A percentile compares a stretch with the other conserved stretches of the same genome.
Evolutionary conservation across 371 early-diverging fungal genomes (phyloP).

Genomic region (Mucor racemosus): DNA sequence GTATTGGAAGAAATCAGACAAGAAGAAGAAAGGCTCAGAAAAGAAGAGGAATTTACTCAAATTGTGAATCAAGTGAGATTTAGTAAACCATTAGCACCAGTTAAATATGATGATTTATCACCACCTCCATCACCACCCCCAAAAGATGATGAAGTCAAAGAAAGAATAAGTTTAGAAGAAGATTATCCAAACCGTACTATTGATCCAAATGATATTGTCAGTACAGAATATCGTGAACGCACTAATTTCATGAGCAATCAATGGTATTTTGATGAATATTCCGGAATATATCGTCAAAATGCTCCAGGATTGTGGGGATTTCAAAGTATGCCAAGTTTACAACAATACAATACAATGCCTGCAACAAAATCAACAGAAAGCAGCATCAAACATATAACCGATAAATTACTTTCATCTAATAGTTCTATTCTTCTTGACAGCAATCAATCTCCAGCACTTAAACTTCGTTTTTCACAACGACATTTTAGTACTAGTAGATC

Average conservation of each 20-base stretch:
- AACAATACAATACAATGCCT: not conserved
- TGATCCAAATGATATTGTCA: conserved; percentile 3
- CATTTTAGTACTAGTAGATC: not conserved
- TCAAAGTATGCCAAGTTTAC: conserved; percentile 18
- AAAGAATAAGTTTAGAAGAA: conserved; percentile 11
- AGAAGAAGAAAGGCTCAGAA: not conserved
- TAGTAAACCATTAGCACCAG: not conserved
- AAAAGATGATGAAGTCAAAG: not conserved
- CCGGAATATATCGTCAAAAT: conserved; percentile 38
- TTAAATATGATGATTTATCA: not conserved
- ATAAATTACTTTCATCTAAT: not conserved
- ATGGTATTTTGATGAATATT: conserved; percentile 50
- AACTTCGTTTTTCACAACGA: not conserved
- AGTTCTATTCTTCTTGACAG: not conserved
- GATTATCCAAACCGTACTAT: conserved; percentile 17
- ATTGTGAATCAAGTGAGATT: not conserved
- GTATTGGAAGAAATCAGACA: not conserved
- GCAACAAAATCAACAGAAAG: not conserved
- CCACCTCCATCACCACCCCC: not conserved
- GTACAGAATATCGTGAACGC: conserved; percentile 22
- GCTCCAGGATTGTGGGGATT: conserved; percentile 4
- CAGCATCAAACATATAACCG: not conserved
- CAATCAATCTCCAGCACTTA: not conserved
- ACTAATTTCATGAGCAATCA: conserved; percentile 12
- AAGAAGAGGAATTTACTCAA: not conserved